These are phyloP conservation scores for Cinchona pubescens DNA, from an alignment of 257 asterid species.

Conservation along the genomic window DNA sequence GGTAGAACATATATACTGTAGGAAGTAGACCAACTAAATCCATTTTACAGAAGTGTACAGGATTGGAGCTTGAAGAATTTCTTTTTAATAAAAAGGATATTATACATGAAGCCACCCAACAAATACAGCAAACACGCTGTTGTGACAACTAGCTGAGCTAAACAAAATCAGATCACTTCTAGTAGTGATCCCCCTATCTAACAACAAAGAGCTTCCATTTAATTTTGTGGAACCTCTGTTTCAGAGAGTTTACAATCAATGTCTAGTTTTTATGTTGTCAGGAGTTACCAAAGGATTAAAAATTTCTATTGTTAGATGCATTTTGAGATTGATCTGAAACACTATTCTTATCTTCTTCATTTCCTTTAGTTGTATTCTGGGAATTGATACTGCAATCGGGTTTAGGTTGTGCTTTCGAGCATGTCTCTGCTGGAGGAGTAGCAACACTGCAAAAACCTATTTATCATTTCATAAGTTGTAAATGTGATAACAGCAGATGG, in stretches of 20 bases:
- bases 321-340: constrained; percentile 36
- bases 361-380: constrained; percentile 29
- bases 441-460: constrained; percentile 48
- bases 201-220: constrained; percentile 4
- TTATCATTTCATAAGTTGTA: constrained; percentile 87
- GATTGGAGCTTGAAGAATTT: background rate
- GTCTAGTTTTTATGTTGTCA: constrained; percentile 43
- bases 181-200: constrained; percentile 1
- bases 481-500: constrained; percentile 94
- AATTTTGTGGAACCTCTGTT: constrained; percentile 9
- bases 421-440: constrained; percentile 47
- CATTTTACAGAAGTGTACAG: background rate
- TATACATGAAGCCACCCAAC: background rate
- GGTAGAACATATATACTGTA: background rate
- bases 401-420: constrained; percentile 31
- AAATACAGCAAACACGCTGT: constrained; percentile 1
- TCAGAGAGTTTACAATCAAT: constrained; percentile 31
- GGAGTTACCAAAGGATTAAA: constrained; percentile 40
- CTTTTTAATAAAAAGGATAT: background rate
- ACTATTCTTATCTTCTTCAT: constrained; percentile 23
- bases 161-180: background rate
- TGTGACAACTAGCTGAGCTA: background rate
- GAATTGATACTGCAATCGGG: constrained; percentile 32
- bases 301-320: constrained; percentile 46
- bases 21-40: background rate